Evolutionary conservation across 176 grass and related monocot genomes (phyloP).

Genomic region (Carex scoparia): DNA sequence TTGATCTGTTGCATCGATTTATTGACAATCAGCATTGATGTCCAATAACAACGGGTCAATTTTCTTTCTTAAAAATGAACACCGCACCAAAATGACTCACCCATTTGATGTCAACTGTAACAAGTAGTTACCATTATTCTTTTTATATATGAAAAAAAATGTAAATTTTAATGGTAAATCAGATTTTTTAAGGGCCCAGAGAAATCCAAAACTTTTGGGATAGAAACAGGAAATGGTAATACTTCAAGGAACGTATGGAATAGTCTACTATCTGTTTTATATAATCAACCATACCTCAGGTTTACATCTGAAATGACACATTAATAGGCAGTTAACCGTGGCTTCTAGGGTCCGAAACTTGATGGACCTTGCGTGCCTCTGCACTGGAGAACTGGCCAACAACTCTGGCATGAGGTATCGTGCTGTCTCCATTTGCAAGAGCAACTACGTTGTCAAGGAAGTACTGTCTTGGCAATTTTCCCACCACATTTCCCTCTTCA

Average conservation of each 20-base stretch:
- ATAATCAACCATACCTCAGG: not conserved
- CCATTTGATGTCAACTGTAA: not conserved
- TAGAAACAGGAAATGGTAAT: not conserved
- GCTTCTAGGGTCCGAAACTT: slow-evolving; percentile 85
- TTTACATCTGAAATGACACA: not conserved
- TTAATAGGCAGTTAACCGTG: slow-evolving; percentile 49
- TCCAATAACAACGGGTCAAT: not conserved
- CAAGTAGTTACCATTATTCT: not conserved
- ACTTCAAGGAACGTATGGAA: not conserved
- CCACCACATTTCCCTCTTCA: slow-evolving; percentile 91
- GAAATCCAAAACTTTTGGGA: not conserved
- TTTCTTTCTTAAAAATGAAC: not conserved
- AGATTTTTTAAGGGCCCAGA: not conserved
- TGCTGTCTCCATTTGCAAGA: slow-evolving; percentile 66
- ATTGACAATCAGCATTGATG: not conserved
- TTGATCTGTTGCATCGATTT: not conserved
- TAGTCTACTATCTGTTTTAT: not conserved
- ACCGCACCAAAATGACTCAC: not conserved
- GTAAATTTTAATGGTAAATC: not conserved
- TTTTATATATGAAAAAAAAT: not conserved
- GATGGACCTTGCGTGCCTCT: slow-evolving; percentile 71
- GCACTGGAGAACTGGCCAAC: slow-evolving; percentile 71
- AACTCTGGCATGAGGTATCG: slow-evolving; percentile 68
- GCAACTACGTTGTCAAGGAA: slow-evolving; percentile 89
- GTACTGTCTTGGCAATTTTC: slow-evolving; percentile 65